Evolutionary conservation across 768 basidiomycete genomes (phyloP).

Genomic region (Lyophyllum atratum): DNA sequence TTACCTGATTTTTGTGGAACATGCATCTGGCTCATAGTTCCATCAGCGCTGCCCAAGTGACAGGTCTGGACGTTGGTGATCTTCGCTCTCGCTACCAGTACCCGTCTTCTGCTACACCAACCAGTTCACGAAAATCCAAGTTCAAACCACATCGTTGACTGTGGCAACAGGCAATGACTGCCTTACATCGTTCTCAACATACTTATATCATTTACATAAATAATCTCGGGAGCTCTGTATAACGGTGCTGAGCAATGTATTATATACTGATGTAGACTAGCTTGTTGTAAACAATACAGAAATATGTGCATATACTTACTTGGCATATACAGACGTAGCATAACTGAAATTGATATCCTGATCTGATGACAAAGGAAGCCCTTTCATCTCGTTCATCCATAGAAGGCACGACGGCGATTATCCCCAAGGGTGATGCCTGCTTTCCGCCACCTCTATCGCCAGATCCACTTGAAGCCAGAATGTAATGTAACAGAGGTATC

Average conservation of each 20-base stretch:
- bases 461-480: slow-evolving; percentile 49
- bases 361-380: too few species aligned
- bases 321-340: not conserved
- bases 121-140: slow-evolving; percentile 22
- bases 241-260: not conserved
- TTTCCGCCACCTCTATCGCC: slow-evolving; percentile 35
- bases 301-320: not conserved
- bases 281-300: not conserved
- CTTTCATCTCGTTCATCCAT: too few species aligned
- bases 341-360: not conserved
- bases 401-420: too few species aligned
- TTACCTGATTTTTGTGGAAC: not conserved
- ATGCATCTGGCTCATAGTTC: not conserved
- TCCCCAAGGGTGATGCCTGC: slow-evolving; percentile 27
- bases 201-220: not conserved
- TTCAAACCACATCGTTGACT: slow-evolving; percentile 34
- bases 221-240: not conserved
- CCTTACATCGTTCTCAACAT: not conserved
- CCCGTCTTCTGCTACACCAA: slow-evolving; percentile 10
- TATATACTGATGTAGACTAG: not conserved
- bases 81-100: slow-evolving; percentile 33
- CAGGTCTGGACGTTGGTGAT: slow-evolving; percentile 21
- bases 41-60: not conserved
- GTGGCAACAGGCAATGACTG: not conserved
- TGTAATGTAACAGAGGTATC: slow-evolving; percentile 46